Evolutionary conservation across 2,329 filamentous ascomycete species (phyloP).

Genomic region (Exophiala bonariae): DNA sequence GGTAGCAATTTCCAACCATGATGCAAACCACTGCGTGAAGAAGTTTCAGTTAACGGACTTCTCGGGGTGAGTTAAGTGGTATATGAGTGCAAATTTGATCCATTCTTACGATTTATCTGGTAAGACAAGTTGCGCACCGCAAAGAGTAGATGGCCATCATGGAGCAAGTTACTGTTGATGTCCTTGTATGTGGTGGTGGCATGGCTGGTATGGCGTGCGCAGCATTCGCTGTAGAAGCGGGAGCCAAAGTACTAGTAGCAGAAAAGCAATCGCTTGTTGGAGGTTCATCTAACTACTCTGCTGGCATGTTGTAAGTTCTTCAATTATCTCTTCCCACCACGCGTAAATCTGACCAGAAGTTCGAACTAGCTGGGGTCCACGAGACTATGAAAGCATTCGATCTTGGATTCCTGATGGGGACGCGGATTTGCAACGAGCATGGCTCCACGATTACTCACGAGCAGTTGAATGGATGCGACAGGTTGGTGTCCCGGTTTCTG

Average conservation of each 20-base stretch:
- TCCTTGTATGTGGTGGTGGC: slow-evolving; percentile 31
- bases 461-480: slow-evolving; percentile 34
- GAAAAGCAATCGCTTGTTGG: slow-evolving; percentile 30
- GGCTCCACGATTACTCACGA: slow-evolving; percentile 30
- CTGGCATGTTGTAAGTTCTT: slow-evolving; percentile 31
- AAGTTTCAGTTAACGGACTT: too few species aligned
- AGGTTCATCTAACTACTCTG: slow-evolving; percentile 30
- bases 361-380: slow-evolving; percentile 28
- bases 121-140: not conserved
- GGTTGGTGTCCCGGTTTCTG: slow-evolving; percentile 28
- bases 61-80: too few species aligned
- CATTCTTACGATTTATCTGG: too few species aligned
- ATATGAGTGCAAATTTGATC: too few species aligned
- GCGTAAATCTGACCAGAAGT: not conserved
- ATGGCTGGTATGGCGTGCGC: slow-evolving; percentile 34
- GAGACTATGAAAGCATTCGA: slow-evolving; percentile 27
- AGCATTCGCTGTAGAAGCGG: slow-evolving; percentile 29
- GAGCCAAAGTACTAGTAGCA: slow-evolving; percentile 28
- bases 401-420: slow-evolving; percentile 31
- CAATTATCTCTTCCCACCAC: not conserved
- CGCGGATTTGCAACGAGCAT: slow-evolving; percentile 28
- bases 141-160: too few species aligned
- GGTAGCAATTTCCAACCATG: too few species aligned
- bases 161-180: slow-evolving; percentile 27
- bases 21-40: too few species aligned